Evolutionary conservation across 805 yeast species (phyloP), one percentile per base, ranked within the genome.

Genomic region (Starmerella potacharoeniae): DNA sequence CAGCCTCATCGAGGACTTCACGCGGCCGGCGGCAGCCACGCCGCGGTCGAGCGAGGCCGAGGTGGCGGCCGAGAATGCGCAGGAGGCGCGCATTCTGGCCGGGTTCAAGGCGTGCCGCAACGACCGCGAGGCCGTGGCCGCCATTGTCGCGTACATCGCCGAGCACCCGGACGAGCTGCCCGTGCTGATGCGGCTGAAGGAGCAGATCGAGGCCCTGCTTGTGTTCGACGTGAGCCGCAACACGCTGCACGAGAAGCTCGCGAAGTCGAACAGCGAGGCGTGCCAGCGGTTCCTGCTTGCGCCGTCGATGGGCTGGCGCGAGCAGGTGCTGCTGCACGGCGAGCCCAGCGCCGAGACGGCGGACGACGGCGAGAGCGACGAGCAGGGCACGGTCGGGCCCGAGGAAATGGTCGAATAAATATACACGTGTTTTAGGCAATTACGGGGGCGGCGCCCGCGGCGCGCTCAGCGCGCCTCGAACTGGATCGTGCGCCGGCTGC

Each of bases 401-500:
- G 47, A 43, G 34, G 46, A 42, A 22, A 30, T 28, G 41, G 41
- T 22, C 45, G 33, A 46, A 46, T 46, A 46, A 46, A 46, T 44
- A 44, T 33, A 44, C 48, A 31, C 29, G 22, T 40, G n/a, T 40
- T 11, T 6, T 17, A 40, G 29, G 29, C n/a, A 29, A 8, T 29
- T 5, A 42, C 6, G 43, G 9, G 14, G n/a, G n/a, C 22, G 22
- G 22, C 22, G 22, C 22, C 3, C 22, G 22, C 22, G 3, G 17
- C n/a, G 16, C 14, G 11, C 29, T 69, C 66, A 84, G 69, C 90
- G 79, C 34, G 91, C 90, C 70, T 84, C 90, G 67, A 84, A 84
- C 71, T 84, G 90, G 52, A 84, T 75, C 95, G 91, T 87, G 76
- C 97, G 82, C 77, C 90, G 86, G 50, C 97, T 91, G 76, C 98